These are phyloP conservation scores for Diddensiella transvaalensis DNA, from an alignment of 805 yeast species.

Conservation along the genomic window DNA sequence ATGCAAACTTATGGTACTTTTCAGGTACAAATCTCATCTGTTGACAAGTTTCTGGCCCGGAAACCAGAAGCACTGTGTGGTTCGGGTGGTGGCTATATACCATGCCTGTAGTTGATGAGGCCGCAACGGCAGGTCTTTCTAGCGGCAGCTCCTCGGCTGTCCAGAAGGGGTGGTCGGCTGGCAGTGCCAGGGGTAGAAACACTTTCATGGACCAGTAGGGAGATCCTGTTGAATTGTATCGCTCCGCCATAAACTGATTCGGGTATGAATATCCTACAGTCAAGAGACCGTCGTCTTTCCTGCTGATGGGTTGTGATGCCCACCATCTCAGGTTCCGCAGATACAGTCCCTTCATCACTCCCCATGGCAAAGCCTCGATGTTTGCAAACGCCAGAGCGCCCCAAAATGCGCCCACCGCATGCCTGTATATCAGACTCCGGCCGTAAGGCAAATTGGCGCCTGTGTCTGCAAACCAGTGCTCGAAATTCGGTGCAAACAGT, in stretches of 20 bases:
- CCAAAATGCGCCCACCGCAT: constrained; percentile 26
- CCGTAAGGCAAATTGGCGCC: constrained; percentile 28
- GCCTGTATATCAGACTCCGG: constrained; percentile 26
- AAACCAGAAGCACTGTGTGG: constrained; percentile 8
- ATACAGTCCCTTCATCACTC: constrained; percentile 25
- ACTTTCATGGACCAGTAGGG: constrained; percentile 29
- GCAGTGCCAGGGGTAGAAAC: constrained; percentile 23
- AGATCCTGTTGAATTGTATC: constrained; percentile 26
- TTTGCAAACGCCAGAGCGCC: constrained; percentile 24
- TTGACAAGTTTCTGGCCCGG: constrained; percentile 14
- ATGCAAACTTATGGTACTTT: constrained; percentile 28
- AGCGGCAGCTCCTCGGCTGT: constrained; percentile 17
- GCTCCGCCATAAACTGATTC: constrained; percentile 25
- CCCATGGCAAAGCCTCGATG: constrained; percentile 19
- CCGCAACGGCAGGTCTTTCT: not conserved
- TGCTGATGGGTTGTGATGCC: constrained; percentile 24
- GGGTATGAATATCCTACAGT: constrained; percentile 28
- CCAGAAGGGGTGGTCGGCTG: constrained; percentile 24
- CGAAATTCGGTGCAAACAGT: constrained; percentile 27
- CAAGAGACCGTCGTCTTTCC: constrained; percentile 20
- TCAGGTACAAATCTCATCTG: constrained; percentile 15
- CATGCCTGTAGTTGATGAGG: constrained; percentile 14
- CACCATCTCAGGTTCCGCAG: constrained; percentile 27
- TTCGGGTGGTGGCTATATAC: constrained; percentile 8
- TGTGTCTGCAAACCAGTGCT: constrained; percentile 25